Percentiles rank a stretch among this genome's conserved stretches.
Evolutionary conservation across 805 yeast species (phyloP).

Genomic region (Spathaspora passalidarum): DNA sequence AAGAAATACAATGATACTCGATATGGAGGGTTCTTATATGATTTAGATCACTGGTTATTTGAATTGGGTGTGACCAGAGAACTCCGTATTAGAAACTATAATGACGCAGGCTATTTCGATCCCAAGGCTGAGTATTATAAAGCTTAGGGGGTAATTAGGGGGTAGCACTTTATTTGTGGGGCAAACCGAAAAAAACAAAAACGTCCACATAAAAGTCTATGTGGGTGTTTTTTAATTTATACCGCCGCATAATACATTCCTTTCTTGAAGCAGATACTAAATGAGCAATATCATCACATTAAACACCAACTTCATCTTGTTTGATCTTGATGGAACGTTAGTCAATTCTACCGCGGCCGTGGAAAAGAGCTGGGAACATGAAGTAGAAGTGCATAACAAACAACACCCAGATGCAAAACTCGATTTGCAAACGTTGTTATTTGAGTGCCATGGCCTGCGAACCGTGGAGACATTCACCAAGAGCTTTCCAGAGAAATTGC

Average conservation of each 20-base stretch:
- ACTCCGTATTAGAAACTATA: slow-evolving; percentile 1
- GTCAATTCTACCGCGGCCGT: slow-evolving; percentile 17
- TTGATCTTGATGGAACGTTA: slow-evolving; percentile 20
- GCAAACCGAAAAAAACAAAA: neutral
- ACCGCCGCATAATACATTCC: neutral
- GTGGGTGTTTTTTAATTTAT: neutral
- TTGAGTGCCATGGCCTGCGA: slow-evolving; percentile 16
- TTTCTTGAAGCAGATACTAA: neutral
- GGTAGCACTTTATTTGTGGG: neutral
- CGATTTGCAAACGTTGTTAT: slow-evolving; percentile 10
- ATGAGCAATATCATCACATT: neutral
- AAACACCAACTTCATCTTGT: slow-evolving; percentile 10
- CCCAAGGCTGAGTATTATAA: slow-evolving; percentile 3
- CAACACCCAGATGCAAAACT: slow-evolving; percentile 11
- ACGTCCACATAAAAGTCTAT: neutral
- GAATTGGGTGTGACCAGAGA: slow-evolving; percentile 4
- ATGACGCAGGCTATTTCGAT: slow-evolving; percentile 1
- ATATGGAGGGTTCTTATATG: slow-evolving; percentile 7
- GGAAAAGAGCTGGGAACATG: slow-evolving; percentile 15
- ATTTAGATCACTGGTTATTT: slow-evolving; percentile 13
- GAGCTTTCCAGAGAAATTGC: slow-evolving; percentile 13
- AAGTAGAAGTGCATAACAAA: slow-evolving; percentile 13
- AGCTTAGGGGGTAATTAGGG: neutral
- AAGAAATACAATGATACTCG: slow-evolving; percentile 7
- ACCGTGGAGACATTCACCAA: slow-evolving; percentile 13